phyloP scores from a whole-genome alignment of 257 asterid species.

The Fraxinus americana region DNA sequence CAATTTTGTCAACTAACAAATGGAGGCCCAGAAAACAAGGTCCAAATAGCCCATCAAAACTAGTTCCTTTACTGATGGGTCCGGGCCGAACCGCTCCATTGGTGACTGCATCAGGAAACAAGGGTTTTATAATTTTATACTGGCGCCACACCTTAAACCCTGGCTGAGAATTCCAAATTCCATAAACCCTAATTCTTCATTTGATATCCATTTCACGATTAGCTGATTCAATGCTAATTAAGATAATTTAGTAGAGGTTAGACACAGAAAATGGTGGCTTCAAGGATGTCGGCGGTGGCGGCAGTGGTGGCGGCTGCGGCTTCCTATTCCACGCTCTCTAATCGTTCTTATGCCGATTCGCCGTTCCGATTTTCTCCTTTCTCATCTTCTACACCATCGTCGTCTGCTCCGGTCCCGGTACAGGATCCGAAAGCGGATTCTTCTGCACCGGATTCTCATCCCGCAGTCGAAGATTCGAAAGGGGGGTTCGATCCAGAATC shows the following conservation, averaged over 20 bases:
- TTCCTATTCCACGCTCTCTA: conserved; percentile 40
- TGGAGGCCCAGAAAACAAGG: too few relatives aligned
- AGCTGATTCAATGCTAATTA: not conserved
- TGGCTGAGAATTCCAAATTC: not conserved
- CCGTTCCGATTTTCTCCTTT: conserved; percentile 57
- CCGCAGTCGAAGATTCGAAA: conserved; percentile 63
- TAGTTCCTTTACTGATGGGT: not conserved
- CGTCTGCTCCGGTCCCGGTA: conserved; percentile 35
- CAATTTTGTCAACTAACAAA: too few relatives aligned
- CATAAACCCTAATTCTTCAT: conserved; percentile 20
- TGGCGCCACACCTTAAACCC: conserved; percentile 12
- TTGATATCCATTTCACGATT: not conserved
- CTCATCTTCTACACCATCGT: conserved; percentile 47
- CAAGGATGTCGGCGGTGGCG: conserved; percentile 50
- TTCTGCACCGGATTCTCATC: conserved; percentile 47
- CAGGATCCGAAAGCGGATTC: conserved; percentile 32
- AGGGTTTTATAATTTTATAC: not conserved
- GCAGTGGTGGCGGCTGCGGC: conserved; percentile 36
- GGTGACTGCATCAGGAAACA: not conserved
- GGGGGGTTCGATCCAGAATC: conserved; percentile 77
- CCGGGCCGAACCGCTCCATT: not conserved
- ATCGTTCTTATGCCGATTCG: conserved; percentile 47
- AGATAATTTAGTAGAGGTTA: not conserved
- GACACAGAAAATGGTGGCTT: conserved; percentile 38
- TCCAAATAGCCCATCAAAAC: not conserved